Evolutionary conservation across 179 eudicot genomes (phyloP), one percentile per base, ranked within the genome.

Genomic region (Beta lomatogona): DNA sequence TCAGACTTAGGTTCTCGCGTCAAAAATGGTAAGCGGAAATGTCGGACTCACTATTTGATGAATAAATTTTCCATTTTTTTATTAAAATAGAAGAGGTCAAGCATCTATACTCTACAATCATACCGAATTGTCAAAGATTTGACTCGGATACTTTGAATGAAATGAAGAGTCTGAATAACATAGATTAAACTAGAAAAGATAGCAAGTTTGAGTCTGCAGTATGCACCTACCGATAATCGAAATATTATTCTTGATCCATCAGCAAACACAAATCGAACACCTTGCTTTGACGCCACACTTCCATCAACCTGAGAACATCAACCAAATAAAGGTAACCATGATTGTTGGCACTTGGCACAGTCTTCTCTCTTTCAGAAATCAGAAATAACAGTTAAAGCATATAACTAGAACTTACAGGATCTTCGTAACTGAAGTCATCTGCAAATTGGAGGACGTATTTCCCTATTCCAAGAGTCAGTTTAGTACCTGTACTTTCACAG

Each of bases 201-300:
- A 25, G 25, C 44, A 45, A 66, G 46, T 9, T 45, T n/a, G 8
- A 46, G 73, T 9, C 46, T 54, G 58, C 57, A 79, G 73, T 9
- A n/a, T 54, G 64, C 61, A 79, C 87, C 48, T 86, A 95, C 99
- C 61, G 98, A 95, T 85, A 95, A 73, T 50, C 99, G 95, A 71
- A 88, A 95, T 79, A 95, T 94, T 73, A 94, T 94, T 80, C 99
- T 89, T 58, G 99, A 96, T 54, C 99, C 99, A 88, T 96, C 99
- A 50, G 93, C 88, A 82, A 96, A 96, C 60, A 94, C 93, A 81
- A 96, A 94, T 25, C 98, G 98, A 77, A 96, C 90, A 21, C 99
- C 99, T 88, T 96, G 99, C 82, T 96, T 96, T 59, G 97, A 85
- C 48, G 86, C 98, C 72, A 92, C 96, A 86, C 96, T 91, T 77